phyloP scores from a whole-genome alignment of 2,329 filamentous ascomycete genomes.

The Cercospora zeina region DNA sequence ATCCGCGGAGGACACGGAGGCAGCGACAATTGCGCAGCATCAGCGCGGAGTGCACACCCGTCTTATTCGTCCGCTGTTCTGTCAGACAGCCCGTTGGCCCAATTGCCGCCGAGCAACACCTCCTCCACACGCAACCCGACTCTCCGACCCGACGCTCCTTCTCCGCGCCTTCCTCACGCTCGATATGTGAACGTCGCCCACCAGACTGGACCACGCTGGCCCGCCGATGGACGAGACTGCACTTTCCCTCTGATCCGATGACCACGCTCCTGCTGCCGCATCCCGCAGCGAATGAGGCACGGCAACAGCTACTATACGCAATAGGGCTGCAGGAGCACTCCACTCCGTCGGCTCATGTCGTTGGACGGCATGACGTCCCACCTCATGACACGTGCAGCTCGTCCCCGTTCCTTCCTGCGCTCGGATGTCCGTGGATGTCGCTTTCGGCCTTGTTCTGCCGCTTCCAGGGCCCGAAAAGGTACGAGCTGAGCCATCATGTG shows the following conservation, averaged over 20 bases:
- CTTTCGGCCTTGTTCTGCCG: background rate
- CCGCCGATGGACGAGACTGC: too few relatives aligned
- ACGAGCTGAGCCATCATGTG: background rate
- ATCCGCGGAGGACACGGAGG: background rate
- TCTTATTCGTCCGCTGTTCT: background rate
- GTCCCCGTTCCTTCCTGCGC: background rate
- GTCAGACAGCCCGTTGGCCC: background rate
- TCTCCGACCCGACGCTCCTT: background rate
- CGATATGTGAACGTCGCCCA: too few relatives aligned
- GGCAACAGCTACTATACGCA: background rate
- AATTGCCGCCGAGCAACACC: background rate
- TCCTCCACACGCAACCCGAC: too few relatives aligned
- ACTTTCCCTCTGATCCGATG: too few relatives aligned
- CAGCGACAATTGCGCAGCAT: background rate
- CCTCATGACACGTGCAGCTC: background rate
- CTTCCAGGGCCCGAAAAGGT: background rate
- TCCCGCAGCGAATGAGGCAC: too few relatives aligned
- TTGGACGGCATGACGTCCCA: slow-evolving; percentile 6
- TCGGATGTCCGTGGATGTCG: background rate
- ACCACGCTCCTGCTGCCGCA: too few relatives aligned
- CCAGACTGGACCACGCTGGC: too few relatives aligned
- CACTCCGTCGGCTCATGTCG: background rate
- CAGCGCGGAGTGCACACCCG: background rate
- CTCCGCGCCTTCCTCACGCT: too few relatives aligned
- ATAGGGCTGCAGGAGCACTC: slow-evolving; percentile 1